Conservation (phyloP, 23 red algal species). For the Gracilariopsis chorda region DNA sequence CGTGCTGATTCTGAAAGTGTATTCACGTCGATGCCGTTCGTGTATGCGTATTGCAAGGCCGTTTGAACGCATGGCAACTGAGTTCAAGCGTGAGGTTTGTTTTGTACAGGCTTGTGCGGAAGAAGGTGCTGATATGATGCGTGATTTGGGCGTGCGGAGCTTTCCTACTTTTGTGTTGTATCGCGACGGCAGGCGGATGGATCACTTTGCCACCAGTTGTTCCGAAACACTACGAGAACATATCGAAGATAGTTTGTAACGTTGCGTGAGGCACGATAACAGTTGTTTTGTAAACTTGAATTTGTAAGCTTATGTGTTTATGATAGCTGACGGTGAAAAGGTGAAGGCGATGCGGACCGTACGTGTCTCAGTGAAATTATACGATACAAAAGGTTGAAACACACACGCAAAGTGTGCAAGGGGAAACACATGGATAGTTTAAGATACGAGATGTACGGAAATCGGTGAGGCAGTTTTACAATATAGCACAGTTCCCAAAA, state of each 20-base stretch:
- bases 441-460: too few species aligned
- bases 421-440: too few species aligned
- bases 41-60: conserved; percentile 8
- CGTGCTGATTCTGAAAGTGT: conserved; percentile 24
- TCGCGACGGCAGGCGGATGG: background rate
- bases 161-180: conserved; percentile 42
- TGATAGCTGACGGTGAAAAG: too few species aligned
- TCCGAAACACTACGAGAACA: background rate
- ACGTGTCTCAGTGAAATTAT: too few species aligned
- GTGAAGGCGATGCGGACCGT: too few species aligned
- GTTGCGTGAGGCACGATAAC: too few species aligned
- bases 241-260: conserved; percentile 23
- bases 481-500: too few species aligned
- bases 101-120: background rate
- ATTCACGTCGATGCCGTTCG: background rate
- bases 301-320: background rate
- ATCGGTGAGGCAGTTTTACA: too few species aligned
- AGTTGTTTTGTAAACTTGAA: background rate
- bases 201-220: conserved; percentile 36
- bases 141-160: conserved; percentile 9
- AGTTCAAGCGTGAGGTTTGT: background rate
- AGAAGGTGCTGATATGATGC: background rate
- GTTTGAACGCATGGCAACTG: background rate
- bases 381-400: too few species aligned
- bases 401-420: too few species aligned